Conservation (phyloP, 257 asterid species). For the Echites panduratus region DNA sequence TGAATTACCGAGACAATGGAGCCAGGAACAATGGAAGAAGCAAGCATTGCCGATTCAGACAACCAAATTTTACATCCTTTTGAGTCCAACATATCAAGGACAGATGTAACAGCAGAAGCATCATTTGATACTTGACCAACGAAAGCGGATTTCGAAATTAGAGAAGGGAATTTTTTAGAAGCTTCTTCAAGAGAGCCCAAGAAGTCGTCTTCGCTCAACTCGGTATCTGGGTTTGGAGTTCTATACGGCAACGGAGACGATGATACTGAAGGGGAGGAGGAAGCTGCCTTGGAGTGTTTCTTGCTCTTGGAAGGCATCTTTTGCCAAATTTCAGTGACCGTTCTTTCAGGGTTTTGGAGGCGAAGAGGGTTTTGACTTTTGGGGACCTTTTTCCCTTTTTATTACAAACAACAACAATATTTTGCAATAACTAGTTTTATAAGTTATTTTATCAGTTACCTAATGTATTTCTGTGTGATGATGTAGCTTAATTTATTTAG, state of each 20-base stretch:
- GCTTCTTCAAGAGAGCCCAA: constrained; percentile 46
- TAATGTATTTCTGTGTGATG: too few species aligned
- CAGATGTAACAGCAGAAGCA: constrained; percentile 20
- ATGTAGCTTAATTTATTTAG: too few species aligned
- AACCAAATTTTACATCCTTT: constrained; percentile 62
- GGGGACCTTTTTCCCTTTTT: too few species aligned
- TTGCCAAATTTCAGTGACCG: not conserved
- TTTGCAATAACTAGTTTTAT: too few species aligned
- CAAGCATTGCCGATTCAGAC: constrained; percentile 59
- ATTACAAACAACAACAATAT: too few species aligned
- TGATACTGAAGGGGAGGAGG: constrained; percentile 16
- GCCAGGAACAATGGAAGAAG: constrained; percentile 57
- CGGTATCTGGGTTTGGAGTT: constrained; percentile 11
- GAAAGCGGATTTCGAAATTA: constrained; percentile 51
- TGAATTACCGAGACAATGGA: constrained; percentile 71
- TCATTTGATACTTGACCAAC: constrained; percentile 23
- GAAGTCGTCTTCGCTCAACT: constrained; percentile 32
- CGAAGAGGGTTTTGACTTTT: not conserved
- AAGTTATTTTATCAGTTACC: too few species aligned
- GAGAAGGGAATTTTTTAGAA: constrained; percentile 52
- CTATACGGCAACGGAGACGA: constrained; percentile 8
- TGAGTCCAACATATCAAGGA: constrained; percentile 16
- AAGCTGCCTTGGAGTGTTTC: constrained; percentile 35
- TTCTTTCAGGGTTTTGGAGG: not conserved
- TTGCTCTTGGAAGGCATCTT: constrained; percentile 41